These are phyloP conservation scores for Botryotinia globosa DNA, from an alignment of 2,329 filamentous ascomycete genomes.

Conservation along the genomic window DNA sequence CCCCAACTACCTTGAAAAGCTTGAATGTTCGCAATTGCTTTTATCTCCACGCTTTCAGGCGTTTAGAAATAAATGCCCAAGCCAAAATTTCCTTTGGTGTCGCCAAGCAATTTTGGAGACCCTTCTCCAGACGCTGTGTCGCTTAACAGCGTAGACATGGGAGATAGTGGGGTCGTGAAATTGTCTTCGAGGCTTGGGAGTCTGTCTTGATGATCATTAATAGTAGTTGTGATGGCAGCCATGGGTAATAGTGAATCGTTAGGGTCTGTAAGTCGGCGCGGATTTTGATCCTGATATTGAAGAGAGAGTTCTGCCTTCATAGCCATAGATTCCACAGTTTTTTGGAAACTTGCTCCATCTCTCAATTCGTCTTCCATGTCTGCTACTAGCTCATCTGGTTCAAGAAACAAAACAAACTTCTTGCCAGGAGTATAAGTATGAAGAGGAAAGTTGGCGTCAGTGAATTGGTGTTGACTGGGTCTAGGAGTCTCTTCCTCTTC, in stretches of 20 bases:
- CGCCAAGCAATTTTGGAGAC: neutral
- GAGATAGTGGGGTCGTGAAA: neutral
- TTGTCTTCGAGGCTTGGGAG: neutral
- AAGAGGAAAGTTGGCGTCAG: neutral
- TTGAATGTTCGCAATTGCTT: neutral
- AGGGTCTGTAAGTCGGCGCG: neutral
- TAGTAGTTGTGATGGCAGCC: neutral
- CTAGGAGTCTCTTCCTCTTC: neutral
- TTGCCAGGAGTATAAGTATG: conserved; percentile 34
- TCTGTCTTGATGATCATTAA: neutral
- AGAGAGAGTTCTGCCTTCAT: neutral
- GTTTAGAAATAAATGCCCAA: neutral
- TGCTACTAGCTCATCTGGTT: conserved; percentile 37
- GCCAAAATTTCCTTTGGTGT: neutral
- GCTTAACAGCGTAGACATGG: neutral
- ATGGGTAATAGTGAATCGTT: neutral
- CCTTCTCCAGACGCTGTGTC: neutral
- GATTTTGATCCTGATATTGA: neutral
- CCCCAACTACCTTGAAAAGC: no score
- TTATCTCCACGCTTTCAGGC: neutral
- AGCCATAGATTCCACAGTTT: neutral
- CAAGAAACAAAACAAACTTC: conserved; percentile 40
- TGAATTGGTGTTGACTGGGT: neutral
- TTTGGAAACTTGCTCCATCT: neutral
- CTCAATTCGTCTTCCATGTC: conserved; percentile 30